These are phyloP conservation scores for Asterophora lycoperdoides DNA, from an alignment of 768 basidiomycete species.

Conservation along the genomic window DNA sequence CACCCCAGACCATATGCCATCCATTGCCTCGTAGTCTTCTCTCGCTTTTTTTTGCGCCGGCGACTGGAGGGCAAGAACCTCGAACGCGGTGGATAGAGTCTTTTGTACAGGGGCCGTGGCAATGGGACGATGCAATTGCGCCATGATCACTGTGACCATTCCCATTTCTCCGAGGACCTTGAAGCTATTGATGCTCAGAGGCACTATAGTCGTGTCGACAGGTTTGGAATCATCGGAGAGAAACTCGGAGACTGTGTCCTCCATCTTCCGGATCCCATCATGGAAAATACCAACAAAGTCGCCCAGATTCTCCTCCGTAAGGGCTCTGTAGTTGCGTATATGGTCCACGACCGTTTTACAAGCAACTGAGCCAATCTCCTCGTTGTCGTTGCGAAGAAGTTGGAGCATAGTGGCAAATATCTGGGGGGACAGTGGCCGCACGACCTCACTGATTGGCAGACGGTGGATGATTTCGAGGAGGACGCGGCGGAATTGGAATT, in stretches of 20 bases:
- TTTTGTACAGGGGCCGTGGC: slow-evolving; percentile 63
- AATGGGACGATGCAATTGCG: slow-evolving; percentile 70
- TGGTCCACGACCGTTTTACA: slow-evolving; percentile 93
- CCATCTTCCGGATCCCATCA: slow-evolving; percentile 73
- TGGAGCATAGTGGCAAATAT: slow-evolving; percentile 82
- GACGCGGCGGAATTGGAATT: slow-evolving; percentile 81
- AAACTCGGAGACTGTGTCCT: slow-evolving; percentile 64
- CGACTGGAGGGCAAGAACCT: slow-evolving; percentile 72
- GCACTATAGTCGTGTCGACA: slow-evolving; percentile 52
- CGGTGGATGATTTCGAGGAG: slow-evolving; percentile 89
- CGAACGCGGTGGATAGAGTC: slow-evolving; percentile 75
- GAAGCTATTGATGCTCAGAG: slow-evolving; percentile 81
- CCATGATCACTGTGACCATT: slow-evolving; percentile 85
- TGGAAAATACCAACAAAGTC: slow-evolving; percentile 81
- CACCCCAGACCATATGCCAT: slow-evolving; percentile 79
- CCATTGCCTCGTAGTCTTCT: slow-evolving; percentile 76
- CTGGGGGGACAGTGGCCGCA: slow-evolving; percentile 59
- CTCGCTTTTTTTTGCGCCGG: slow-evolving; percentile 78
- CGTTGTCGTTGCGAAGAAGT: slow-evolving; percentile 85
- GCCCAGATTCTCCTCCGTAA: slow-evolving; percentile 67
- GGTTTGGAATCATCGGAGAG: slow-evolving; percentile 62
- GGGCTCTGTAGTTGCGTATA: slow-evolving; percentile 67
- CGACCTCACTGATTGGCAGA: slow-evolving; percentile 75
- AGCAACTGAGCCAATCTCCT: slow-evolving; percentile 87
- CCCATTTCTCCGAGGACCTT: slow-evolving; percentile 94